Evolutionary conservation across 2,329 filamentous ascomycete genomes (phyloP), one percentile per base, ranked within the genome.

Genomic region (Microcyclosporella mali): DNA sequence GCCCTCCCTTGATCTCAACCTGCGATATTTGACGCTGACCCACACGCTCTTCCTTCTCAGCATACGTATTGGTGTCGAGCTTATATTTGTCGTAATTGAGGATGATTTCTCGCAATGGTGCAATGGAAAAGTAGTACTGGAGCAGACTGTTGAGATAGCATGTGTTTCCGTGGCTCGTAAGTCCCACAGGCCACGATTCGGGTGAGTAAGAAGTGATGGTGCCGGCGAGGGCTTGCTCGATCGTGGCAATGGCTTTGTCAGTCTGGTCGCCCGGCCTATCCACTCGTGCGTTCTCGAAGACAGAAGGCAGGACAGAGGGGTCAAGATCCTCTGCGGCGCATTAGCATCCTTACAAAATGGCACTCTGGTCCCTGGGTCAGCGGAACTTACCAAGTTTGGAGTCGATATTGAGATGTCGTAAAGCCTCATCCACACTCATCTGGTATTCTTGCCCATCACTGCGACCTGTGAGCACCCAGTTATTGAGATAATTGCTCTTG

Each of bases 71-170:
- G 3, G 85, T 65, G 2, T 83, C 77, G 58, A 92, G 78, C 51
- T 82, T 78, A 56, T 83, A 78, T 3, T 79, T 66, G 18, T 90
- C 80, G 52, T 86, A 87, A 37, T 87, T 73, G 45, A 94, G 71
- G 2, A 95, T 81, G 51, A 95, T 77, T 4, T 92, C 77, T 37
- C 90, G 79, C 21, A 97, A 73, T 2, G 86, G 81, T 48, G 81
- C 83, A 42, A 97, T 79, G 0, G 89, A 94, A 62, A 94, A 95
- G 53, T 95, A 84, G 61, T 94, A 97, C 57, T 98, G 92, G 8
- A 98, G 73, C 37, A 98, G 77, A 66, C 90, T 97, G 70, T 98
- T 98, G 41, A 98, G 74, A 58, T 98, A 98, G 64, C 92, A 98
- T 0, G 94, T 98, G 59, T 98, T 98, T 46, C 92, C 89, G 44